Conservation (phyloP, 805 yeast species). For the Candida sanyiensis region DNA sequence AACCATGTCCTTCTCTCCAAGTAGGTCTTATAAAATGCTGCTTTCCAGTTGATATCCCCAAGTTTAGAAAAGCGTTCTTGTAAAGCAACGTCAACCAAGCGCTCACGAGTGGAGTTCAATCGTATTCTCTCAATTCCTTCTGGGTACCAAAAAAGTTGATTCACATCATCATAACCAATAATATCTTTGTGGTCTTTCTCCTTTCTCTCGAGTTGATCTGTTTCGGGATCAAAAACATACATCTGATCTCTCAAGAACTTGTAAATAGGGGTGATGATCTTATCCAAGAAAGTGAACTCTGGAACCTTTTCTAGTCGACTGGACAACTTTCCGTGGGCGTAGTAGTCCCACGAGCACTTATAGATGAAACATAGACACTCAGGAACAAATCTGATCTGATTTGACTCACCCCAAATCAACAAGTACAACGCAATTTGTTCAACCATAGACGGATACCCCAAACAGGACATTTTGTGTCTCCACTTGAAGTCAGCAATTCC, state of each 20-base stretch:
- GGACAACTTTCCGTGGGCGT: constrained; percentile 35
- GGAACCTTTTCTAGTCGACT: constrained; percentile 27
- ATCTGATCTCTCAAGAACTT: constrained; percentile 49
- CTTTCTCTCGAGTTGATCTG: constrained; percentile 37
- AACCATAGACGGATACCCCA: constrained; percentile 45
- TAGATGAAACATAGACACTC: constrained; percentile 81
- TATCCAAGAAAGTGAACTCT: constrained; percentile 47
- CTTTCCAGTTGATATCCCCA: constrained; percentile 55
- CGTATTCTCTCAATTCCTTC: constrained; percentile 61
- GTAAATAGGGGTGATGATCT: constrained; percentile 69
- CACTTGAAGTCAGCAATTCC: constrained; percentile 72
- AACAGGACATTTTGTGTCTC: constrained; percentile 43
- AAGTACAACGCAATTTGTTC: constrained; percentile 66
- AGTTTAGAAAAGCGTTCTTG: constrained; percentile 49
- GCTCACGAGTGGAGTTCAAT: constrained; percentile 33
- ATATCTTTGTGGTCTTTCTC: constrained; percentile 62
- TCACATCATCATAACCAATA: constrained; percentile 86
- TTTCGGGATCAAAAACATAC: constrained; percentile 41
- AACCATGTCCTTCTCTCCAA: constrained; percentile 71
- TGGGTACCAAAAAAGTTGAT: constrained; percentile 82
- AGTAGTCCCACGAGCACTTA: constrained; percentile 71
- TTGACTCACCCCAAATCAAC: constrained; percentile 88
- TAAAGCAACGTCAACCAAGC: constrained; percentile 47
- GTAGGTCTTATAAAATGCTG: constrained; percentile 68
- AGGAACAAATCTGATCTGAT: constrained; percentile 78